phyloP scores from a whole-genome alignment of 2,329 filamentous ascomycete species.

The Pseudogymnoascus sp. region DNA sequence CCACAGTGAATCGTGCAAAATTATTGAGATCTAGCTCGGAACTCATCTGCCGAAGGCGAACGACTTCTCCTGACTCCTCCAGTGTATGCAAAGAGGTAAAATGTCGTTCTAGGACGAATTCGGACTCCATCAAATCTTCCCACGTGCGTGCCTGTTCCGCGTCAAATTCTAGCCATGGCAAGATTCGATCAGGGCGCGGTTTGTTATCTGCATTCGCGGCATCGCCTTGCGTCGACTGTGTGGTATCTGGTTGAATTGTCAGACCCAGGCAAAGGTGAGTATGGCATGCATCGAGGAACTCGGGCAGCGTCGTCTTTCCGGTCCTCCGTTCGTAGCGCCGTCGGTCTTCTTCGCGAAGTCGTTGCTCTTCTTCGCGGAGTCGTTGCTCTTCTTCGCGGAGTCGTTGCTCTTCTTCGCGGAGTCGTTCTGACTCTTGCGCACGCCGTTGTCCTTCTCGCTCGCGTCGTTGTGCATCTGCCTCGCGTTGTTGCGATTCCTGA shows the following conservation, averaged over 20 bases:
- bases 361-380: neutral
- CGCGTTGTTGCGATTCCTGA: too few species aligned
- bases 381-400: neutral
- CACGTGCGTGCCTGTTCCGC: neutral
- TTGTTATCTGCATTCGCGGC: neutral
- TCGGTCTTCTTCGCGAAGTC: neutral
- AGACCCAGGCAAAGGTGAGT: slow-evolving; percentile 10
- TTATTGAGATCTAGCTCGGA: neutral
- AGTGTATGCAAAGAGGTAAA: neutral
- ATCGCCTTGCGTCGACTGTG: neutral
- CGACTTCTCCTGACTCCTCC: neutral
- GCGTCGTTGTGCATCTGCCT: too few species aligned
- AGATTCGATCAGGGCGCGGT: neutral
- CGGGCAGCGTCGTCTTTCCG: neutral
- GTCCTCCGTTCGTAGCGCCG: neutral
- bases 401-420: too few species aligned
- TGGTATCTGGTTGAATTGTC: neutral
- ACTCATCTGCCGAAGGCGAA: neutral
- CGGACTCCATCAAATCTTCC: neutral
- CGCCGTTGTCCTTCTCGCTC: too few species aligned
- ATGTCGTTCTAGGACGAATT: slow-evolving; percentile 1
- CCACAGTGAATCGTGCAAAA: neutral
- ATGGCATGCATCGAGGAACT: neutral
- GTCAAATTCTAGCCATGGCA: neutral
- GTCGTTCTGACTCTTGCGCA: too few species aligned